phyloP scores from a whole-genome alignment of 805 yeast genomes.

The Barnettozyma populi region DNA sequence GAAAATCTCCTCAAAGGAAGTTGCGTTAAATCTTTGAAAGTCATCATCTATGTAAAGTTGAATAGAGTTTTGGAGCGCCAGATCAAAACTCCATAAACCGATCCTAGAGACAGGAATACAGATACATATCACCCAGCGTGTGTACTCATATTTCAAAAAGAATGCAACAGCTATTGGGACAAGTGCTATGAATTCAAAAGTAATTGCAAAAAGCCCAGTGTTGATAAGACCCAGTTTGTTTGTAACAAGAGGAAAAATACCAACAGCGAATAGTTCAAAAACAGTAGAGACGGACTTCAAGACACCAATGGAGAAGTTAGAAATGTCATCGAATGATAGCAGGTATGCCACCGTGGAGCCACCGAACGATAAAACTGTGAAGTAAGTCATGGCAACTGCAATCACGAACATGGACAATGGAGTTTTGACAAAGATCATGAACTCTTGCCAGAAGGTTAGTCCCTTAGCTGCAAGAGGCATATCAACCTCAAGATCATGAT shows the following conservation, averaged over 20 bases:
- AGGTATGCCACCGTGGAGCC: constrained; percentile 33
- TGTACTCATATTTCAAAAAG: constrained; percentile 5
- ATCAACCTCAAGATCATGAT: background rate
- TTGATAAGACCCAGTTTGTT: constrained; percentile 24
- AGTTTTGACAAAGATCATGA: constrained; percentile 22
- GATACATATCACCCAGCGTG: constrained; percentile 20
- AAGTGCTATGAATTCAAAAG: constrained; percentile 27
- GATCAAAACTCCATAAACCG: constrained; percentile 39
- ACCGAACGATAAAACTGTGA: constrained; percentile 36
- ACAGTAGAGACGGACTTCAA: constrained; percentile 29
- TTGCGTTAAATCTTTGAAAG: constrained; percentile 27
- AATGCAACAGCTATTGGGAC: constrained; percentile 23
- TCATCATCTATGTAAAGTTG: constrained; percentile 30
- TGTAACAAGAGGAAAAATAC: constrained; percentile 28
- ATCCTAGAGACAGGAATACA: constrained; percentile 29
- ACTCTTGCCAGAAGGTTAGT: constrained; percentile 11
- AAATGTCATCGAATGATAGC: constrained; percentile 26
- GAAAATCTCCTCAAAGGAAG: constrained; percentile 31
- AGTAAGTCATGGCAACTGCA: constrained; percentile 26
- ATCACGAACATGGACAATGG: constrained; percentile 28
- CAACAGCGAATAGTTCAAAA: constrained; percentile 30
- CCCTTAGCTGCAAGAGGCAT: constrained; percentile 1
- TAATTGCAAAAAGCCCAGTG: constrained; percentile 27
- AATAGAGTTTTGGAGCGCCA: constrained; percentile 30
- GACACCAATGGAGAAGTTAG: constrained; percentile 27